Evolutionary conservation across 257 asterid species (phyloP), one percentile per base, ranked within the genome.

Genomic region (Coffea canephora): DNA sequence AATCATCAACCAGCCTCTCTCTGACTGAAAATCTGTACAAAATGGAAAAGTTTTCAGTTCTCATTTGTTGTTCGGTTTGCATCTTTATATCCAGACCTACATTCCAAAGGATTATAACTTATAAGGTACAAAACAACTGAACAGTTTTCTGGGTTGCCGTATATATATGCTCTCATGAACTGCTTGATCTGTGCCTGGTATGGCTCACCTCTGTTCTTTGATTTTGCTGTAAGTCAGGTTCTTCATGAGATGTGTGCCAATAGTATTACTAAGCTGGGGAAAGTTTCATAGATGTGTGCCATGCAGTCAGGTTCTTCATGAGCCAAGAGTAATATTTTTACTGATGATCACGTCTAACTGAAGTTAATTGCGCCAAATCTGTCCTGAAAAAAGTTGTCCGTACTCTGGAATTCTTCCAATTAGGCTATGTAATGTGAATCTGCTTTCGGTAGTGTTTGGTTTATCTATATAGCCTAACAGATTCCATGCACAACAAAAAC

Each of bases 111-210:
- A 91, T 91, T 41, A 74, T 31, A 31, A 31, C 31, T 31, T 31
- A 31, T 91, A 31, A 85, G 92, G 78, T 89, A 84, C 61, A 85
- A 84, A 79, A 85, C 95, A 12, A 90, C 95, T 0, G 93, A 89
- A 81, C 95, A 86, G 66, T 90, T 90, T 82, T 90, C 93, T 1
- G 90, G 90, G 50, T 68, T 85, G 87, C 95, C 93, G 5, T 90
- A 90, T 69, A 84, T 90, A 84, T 90, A 90, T 50, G 83, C 93
- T 70, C 89, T 89, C 77, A 74, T 90, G 85, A 90, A 90, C 82
- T 90, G 91, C 87, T 84, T 91, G 80, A 87, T 91, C 82, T 88
- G 93, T 45, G 93, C 92, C 45, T 91, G 95, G 93, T 91, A 91
- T 78, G 93, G 93, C 73, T 84, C 83, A 84, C 95, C 95, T 50